Evolutionary conservation across 2,329 filamentous ascomycete genomes (phyloP).

Genomic region (Thielaviopsis euricoi): DNA sequence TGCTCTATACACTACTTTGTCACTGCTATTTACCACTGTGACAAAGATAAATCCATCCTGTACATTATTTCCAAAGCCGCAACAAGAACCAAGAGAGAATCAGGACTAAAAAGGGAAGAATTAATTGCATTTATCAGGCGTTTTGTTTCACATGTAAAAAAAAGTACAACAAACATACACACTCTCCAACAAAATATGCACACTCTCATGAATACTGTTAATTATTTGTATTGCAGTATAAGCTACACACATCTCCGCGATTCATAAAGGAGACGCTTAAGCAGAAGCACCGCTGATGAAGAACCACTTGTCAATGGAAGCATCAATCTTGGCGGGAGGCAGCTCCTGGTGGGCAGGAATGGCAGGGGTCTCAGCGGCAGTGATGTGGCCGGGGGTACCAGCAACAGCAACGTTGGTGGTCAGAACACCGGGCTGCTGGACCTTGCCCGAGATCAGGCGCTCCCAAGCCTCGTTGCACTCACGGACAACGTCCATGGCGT

Average conservation of each 20-base stretch:
- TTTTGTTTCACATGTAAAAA: not conserved
- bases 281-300: slow-evolving; percentile 96
- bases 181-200: no score
- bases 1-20: not conserved
- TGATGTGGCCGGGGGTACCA: slow-evolving; percentile 57
- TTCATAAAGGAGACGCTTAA: slow-evolving; percentile 27
- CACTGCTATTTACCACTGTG: no score
- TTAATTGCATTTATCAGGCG: not conserved
- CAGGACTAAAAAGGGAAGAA: not conserved
- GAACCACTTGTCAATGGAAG: slow-evolving; percentile 99
- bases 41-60: not conserved
- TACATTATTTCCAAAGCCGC: not conserved
- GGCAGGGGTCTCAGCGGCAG: slow-evolving; percentile 52
- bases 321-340: slow-evolving; percentile 74
- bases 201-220: not conserved
- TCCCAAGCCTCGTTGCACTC: slow-evolving; percentile 98
- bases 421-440: slow-evolving; percentile 56
- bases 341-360: slow-evolving; percentile 71
- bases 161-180: no score
- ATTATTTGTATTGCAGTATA: slow-evolving; percentile 1
- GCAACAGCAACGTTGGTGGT: slow-evolving; percentile 65
- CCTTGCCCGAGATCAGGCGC: slow-evolving; percentile 84
- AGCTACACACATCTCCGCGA: slow-evolving; percentile 15
- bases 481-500: slow-evolving; percentile 86
- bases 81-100: not conserved